These are phyloP conservation scores for Simplicillium aogashimaense DNA, from an alignment of 2,329 filamentous ascomycete genomes.

Conservation along the genomic window DNA sequence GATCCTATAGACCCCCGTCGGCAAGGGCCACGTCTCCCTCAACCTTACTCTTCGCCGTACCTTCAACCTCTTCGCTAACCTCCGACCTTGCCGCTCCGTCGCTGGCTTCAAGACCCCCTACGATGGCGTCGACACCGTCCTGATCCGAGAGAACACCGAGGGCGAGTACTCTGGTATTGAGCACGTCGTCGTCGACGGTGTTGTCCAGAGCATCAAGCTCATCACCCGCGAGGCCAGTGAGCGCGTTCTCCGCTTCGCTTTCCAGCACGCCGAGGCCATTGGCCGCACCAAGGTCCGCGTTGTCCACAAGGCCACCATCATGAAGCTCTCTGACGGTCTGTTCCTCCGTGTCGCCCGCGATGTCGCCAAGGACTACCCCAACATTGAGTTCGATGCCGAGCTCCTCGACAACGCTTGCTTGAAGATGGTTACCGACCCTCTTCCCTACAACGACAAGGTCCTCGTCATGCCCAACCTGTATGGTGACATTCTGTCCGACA, in stretches of 20 bases:
- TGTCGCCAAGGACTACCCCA: constrained; percentile 89
- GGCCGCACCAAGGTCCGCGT: constrained; percentile 95
- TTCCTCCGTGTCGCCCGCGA: constrained; percentile 83
- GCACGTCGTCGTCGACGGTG: constrained; percentile 94
- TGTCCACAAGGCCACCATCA: constrained; percentile 99
- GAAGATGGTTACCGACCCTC: constrained; percentile 95
- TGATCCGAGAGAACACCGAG: constrained; percentile 99
- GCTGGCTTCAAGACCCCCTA: constrained; percentile 98
- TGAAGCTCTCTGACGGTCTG: constrained; percentile 99
- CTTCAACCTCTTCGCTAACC: constrained; percentile 99
- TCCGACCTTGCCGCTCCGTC: constrained; percentile 94
- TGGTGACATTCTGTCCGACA: constrained; percentile 98
- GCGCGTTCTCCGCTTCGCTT: constrained; percentile 92
- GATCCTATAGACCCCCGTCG: constrained; percentile 71
- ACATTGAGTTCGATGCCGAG: constrained; percentile 94
- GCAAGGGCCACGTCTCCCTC: constrained; percentile 97
- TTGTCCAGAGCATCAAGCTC: constrained; percentile 99
- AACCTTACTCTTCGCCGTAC: constrained; percentile 97
- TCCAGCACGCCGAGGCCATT: constrained; percentile 92
- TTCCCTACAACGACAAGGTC: constrained; percentile 98
- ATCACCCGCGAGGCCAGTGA: constrained; percentile 93
- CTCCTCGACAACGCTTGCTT: constrained; percentile 98
- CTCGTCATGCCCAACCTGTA: constrained; percentile 98
- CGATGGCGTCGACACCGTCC: constrained; percentile 90
- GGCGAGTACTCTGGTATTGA: constrained; percentile 99